Evolutionary conservation across 2,329 filamentous ascomycete genomes (phyloP).

Genomic region (Teratosphaeria destructans): DNA sequence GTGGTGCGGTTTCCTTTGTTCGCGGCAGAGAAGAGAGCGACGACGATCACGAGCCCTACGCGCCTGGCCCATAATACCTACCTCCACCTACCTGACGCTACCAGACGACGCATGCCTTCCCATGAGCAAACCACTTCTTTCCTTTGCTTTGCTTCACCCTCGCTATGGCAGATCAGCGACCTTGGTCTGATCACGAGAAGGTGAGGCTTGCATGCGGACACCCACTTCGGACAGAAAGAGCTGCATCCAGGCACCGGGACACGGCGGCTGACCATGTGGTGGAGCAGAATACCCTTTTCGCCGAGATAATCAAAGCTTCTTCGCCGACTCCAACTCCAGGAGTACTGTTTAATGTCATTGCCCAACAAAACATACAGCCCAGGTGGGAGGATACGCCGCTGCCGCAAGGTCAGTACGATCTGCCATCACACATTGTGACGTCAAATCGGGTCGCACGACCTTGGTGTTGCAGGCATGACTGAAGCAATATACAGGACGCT

Average conservation of each 20-base stretch:
- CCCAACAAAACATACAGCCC: slow-evolving; percentile 33
- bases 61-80: slow-evolving; percentile 7
- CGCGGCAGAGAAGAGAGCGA: slow-evolving; percentile 1
- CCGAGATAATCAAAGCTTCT: slow-evolving; percentile 42
- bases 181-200: slow-evolving; percentile 39
- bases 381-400: slow-evolving; percentile 41
- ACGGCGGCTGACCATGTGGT: slow-evolving; percentile 5
- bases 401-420: slow-evolving; percentile 35
- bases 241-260: slow-evolving; percentile 1
- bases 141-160: slow-evolving; percentile 23
- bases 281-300: slow-evolving; percentile 32
- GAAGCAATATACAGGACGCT: slow-evolving; percentile 19
- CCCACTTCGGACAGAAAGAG: background rate
- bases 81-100: slow-evolving; percentile 2
- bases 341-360: slow-evolving; percentile 34
- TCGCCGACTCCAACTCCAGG: slow-evolving; percentile 34
- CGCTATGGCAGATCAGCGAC: slow-evolving; percentile 34
- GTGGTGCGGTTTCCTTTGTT: slow-evolving; percentile 8
- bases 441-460: background rate
- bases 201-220: slow-evolving; percentile 20
- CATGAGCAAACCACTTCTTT: slow-evolving; percentile 16
- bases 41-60: slow-evolving; percentile 7
- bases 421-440: background rate
- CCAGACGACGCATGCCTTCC: slow-evolving; percentile 19
- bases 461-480: background rate